Base-by-base conservation (phyloP, 2,329 filamentous ascomycete species). In the Alternaria novae-zelandiae region DNA sequence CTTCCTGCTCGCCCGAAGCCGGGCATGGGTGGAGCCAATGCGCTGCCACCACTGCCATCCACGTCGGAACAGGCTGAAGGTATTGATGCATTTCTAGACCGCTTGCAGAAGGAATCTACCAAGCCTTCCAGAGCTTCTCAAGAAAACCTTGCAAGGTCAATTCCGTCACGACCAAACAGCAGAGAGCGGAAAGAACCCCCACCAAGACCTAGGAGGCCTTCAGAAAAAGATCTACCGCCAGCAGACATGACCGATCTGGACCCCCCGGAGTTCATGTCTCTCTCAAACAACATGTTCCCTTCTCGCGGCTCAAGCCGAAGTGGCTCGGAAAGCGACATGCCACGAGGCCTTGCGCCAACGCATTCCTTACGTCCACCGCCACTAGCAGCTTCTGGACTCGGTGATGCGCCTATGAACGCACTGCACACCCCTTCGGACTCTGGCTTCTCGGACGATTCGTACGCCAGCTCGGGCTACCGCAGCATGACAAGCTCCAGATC, bases 341-440 rank as follows among this genome's bases (percentile, higher is more conserved):
- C 41, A 15, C 59, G 55, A 21, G 56, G 55, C 21, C 44, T 57
- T 45, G 59, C 46, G 8, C 63, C 59, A 15, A 30, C 53, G 15
- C 63, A 61, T 26, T 49, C 64, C 26, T 21, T 71, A 15, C 70
- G 70, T 53, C 75, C 74, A 53, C 72, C 72, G 28, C 65, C 74
- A 23, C 68, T 73, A 20, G 55, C 61, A 32, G 53, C 72, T 20
- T 65, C 65, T 8, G 70, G 49, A 13, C 74, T 69, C 21, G 68
- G 60, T 50, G 70, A 78, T 28, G 55, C 71, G 20, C 71, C 76
- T 5, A 30, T 65, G 60, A 78, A 75, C 36, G 57, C 72, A 6
- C 65, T 79, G 3, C 78, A 81, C 56, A 79, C 78, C 17, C 78
- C 79, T 32, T 80, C 78, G 8, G 78, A 81, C 59, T 82, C 80